A percentile compares a stretch with the other conserved stretches of the same genome.
phyloP scores from a whole-genome alignment of 2,329 filamentous ascomycete genomes.

The Sporothrix humicola region DNA sequence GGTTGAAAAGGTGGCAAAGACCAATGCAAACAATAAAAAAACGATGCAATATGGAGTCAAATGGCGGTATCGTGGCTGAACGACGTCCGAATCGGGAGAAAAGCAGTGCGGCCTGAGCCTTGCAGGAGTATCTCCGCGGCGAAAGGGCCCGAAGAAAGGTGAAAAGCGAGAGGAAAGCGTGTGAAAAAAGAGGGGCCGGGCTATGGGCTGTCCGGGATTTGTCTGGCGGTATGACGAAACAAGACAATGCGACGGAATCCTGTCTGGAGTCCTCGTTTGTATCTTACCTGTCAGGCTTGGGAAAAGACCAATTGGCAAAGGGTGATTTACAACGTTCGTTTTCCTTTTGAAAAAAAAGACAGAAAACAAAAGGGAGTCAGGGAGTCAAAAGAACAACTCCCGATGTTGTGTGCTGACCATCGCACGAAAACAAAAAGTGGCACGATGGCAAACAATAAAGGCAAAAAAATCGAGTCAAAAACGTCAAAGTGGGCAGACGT shows the following conservation, averaged over 20 bases:
- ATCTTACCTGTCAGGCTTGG: not conserved
- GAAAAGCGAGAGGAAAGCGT: too few species aligned
- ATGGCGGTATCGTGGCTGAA: not conserved
- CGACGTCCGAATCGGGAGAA: not conserved
- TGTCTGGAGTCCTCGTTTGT: not conserved
- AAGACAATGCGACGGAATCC: slow-evolving; percentile 1
- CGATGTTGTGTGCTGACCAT: not conserved
- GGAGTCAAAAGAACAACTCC: not conserved
- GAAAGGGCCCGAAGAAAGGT: slow-evolving; percentile 29
- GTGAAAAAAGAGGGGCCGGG: not conserved
- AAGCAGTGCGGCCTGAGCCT: not conserved
- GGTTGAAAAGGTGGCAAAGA: not conserved
- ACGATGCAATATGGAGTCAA: not conserved
- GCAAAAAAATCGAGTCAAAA: not conserved
- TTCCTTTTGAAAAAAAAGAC: not conserved
- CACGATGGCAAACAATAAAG: slow-evolving; percentile 14
- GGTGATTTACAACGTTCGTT: not conserved
- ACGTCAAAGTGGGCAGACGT: slow-evolving; percentile 22
- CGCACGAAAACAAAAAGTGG: slow-evolving; percentile 17
- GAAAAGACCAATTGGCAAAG: not conserved
- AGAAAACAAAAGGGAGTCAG: not conserved
- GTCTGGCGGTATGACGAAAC: not conserved
- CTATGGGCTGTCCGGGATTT: not conserved
- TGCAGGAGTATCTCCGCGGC: slow-evolving; percentile 35
- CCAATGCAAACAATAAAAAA: not conserved